Evolutionary conservation across 345 rosid species (phyloP).

Genomic region (Pseudoturritis turrita): DNA sequence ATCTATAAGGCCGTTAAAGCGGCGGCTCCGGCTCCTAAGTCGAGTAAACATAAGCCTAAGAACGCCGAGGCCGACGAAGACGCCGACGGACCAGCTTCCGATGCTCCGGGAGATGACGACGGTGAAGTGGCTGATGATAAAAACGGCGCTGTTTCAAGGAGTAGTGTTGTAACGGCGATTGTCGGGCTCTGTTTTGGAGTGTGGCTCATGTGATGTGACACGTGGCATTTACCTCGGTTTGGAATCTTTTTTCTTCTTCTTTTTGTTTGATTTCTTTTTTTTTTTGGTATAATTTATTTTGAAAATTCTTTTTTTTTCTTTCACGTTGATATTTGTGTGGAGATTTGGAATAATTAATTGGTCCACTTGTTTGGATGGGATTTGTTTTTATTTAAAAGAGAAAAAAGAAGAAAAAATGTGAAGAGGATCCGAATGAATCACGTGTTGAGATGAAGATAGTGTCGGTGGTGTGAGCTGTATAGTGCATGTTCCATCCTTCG

Average conservation of each 20-base stretch:
- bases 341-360: conserved; percentile 9
- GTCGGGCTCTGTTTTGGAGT: conserved; percentile 46
- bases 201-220: conserved; percentile 32
- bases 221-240: conserved; percentile 4
- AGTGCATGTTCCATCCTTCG: too few species aligned
- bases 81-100: conserved; percentile 50
- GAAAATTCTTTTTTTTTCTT: neutral
- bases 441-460: too few species aligned
- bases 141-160: conserved; percentile 39
- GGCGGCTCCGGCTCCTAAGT: conserved; percentile 43
- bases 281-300: neutral
- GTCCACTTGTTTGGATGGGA: conserved; percentile 15
- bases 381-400: neutral
- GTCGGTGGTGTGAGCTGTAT: too few species aligned
- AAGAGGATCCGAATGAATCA: neutral
- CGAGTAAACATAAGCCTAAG: conserved; percentile 42
- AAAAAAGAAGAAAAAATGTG: neutral
- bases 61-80: conserved; percentile 15
- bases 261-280: neutral
- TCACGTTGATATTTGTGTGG: neutral
- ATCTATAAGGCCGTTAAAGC: conserved; percentile 52
- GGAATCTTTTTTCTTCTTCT: neutral
- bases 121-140: conserved; percentile 49
- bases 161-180: conserved; percentile 29
- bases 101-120: conserved; percentile 52